Evolutionary conservation across 2,329 filamentous ascomycete genomes (phyloP), one percentile per base, ranked within the genome.

Genomic region (Colletotrichum coccodes): DNA sequence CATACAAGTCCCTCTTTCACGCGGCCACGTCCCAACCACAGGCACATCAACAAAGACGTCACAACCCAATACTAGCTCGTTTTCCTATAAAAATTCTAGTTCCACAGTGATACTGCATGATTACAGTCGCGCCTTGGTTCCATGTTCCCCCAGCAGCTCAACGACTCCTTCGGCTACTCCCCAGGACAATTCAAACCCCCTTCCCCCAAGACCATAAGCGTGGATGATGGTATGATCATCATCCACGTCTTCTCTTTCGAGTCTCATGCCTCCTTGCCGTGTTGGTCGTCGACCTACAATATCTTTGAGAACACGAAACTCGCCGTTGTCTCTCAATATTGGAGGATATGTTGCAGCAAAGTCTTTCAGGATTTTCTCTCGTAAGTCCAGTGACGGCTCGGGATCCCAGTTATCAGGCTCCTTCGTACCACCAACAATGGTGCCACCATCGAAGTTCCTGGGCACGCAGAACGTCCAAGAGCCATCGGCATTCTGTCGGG

Each of bases 381-480:
- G 78, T 0, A 85, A 84, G 53, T 84, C 83, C 1, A 71, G 66
- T 0, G 82, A 86, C 1, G 88, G 85, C 21, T 82, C 78, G 0
- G 82, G 75, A 53, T 86, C 81, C 86, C 86, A 90, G 75, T 90
- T 81, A 63, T 86, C 79, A 1, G 84, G 82, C 73, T 91, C 86
- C 75, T 91, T 91, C 11, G 89, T 92, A 0, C 90, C 90, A 6
- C 90, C 90, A 23, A 92, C 86, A 44, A 92, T 82, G 0, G 90
- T 92, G 3, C 90, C 90, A 3, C 90, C 90, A 38, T 87, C 82
- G 30, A 89, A 86, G 9, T 85, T 86, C 3, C 90, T 84, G 1
- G 90, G 89, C 6, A 92, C 87, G 52, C 85, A 84, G 71, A 92
- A 91, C 0, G 85, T 84, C 88, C 89, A 91, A 9, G 81, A 84